A percentile compares a stretch with the other conserved stretches of the same genome.
Conservation (phyloP, 169 alveolate species). For the Neospora caninum region DNA sequence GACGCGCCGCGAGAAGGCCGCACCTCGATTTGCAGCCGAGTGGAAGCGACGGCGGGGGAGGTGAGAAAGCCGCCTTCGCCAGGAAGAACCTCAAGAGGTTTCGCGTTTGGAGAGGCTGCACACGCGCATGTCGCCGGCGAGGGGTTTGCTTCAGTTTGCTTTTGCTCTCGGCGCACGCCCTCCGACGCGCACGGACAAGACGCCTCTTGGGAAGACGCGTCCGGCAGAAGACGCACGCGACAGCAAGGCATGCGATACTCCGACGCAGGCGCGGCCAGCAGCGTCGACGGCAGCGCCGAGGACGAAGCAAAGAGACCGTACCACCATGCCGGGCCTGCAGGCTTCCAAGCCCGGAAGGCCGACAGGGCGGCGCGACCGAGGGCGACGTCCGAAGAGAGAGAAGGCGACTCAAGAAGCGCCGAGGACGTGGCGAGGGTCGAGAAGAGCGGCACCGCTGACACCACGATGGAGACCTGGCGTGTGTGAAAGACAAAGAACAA, state of each 20-base stretch:
- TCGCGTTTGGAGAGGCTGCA: neutral
- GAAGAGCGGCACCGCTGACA: neutral
- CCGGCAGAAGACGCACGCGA: neutral
- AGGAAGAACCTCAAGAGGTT: neutral
- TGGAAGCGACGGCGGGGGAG: neutral
- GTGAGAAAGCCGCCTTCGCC: neutral
- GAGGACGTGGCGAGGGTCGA: neutral
- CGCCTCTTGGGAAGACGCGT: too few species aligned
- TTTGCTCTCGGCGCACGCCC: too few species aligned
- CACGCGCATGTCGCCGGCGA: neutral
- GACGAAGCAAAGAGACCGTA: neutral
- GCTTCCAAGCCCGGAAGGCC: neutral
- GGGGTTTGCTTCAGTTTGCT: too few species aligned
- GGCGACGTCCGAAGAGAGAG: neutral
- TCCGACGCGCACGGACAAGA: neutral
- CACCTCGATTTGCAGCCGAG: neutral
- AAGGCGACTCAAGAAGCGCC: neutral
- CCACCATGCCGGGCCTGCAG: neutral
- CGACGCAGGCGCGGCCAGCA: neutral
- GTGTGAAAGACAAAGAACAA: neutral
- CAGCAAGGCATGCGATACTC: neutral
- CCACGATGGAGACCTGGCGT: neutral
- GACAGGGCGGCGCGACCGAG: neutral
- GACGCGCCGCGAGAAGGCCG: neutral
- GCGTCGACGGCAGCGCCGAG: neutral